phyloP scores from a whole-genome alignment of 192 early-diverging fungal genomes.

The Coemansia sp. region DNA sequence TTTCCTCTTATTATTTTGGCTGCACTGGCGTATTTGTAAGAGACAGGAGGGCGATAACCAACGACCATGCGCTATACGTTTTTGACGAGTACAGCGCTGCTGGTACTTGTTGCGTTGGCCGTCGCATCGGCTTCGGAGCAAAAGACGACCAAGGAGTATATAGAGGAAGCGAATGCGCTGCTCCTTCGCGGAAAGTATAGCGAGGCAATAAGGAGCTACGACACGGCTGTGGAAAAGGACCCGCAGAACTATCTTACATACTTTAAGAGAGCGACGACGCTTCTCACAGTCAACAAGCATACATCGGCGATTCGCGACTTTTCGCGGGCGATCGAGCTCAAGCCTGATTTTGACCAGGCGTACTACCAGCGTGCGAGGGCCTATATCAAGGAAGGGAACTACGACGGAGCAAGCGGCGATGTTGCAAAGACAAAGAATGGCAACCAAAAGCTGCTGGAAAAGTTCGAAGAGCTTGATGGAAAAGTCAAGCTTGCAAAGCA shows the following conservation, averaged over 20 bases:
- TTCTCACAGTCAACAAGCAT: slow-evolving; percentile 72
- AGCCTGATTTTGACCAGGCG: slow-evolving; percentile 79
- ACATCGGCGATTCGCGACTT: slow-evolving; percentile 81
- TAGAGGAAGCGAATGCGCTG: slow-evolving; percentile 50
- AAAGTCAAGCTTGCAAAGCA: slow-evolving; percentile 53
- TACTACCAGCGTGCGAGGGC: slow-evolving; percentile 73
- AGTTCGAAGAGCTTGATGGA: slow-evolving; percentile 34
- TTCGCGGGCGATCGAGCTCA: slow-evolving; percentile 71
- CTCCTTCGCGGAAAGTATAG: slow-evolving; percentile 39
- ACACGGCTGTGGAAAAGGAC: slow-evolving; percentile 62
- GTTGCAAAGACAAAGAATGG: neutral
- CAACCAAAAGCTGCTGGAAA: slow-evolving; percentile 10
- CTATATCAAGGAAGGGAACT: slow-evolving; percentile 66
- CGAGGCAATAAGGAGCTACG: slow-evolving; percentile 45
- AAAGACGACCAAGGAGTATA: slow-evolving; percentile 40
- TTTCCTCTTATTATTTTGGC: slow-evolving; percentile 4
- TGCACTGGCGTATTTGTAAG: neutral
- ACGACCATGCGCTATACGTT: slow-evolving; percentile 40
- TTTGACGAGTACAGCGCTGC: slow-evolving; percentile 32
- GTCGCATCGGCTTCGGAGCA: slow-evolving; percentile 28
- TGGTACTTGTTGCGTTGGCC: slow-evolving; percentile 27
- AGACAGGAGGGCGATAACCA: neutral
- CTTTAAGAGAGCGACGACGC: slow-evolving; percentile 83
- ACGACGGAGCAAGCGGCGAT: slow-evolving; percentile 28
- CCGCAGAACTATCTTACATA: slow-evolving; percentile 83